Base-by-base conservation (phyloP, 2,329 filamentous ascomycete genomes). In the Fusarium newnesense region DNA sequence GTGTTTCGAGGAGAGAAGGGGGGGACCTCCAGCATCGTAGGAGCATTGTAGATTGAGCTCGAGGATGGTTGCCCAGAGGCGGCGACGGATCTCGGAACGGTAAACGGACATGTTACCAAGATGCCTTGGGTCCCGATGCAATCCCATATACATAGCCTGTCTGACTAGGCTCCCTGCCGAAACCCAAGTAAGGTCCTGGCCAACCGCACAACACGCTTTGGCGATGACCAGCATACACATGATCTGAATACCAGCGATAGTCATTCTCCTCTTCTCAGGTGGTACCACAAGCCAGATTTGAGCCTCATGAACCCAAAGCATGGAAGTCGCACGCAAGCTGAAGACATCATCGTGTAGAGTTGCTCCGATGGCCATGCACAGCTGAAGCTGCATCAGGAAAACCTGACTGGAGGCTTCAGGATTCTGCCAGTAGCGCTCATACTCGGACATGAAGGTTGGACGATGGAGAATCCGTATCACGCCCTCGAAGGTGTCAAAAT, bases 391-490 rank as follows among this genome's bases (percentile, higher is more conserved):
- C n/a, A 89, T 82, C 13, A 87, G 60, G 74, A 89, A 89, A 11
- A 81, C 78, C 21, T 81, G 76, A 36, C 82, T 85, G 4, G 83
- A 80, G 0, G 80, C 79, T 26, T 79, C 73, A 0, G 84, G 83
- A 21, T 83, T 82, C 37, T 83, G 79, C 86, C 86, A 89, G 76
- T 86, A 87, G 6, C 78, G 75, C 15, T 83, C 82, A 72, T 91
- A 92, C 37, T 89, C 86, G 16, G 81, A 81, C 49, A 83, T 81
- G 69, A 92, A 91, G 0, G 85, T 86, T 0, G 89, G 89, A 2
- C 88, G 77, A 76, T 92, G 87, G 13, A 92, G 65, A 30, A 92
- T 83, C 6, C 90, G 85, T 69, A 88, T 85, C 21, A 88, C 85
- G 2, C 87, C 86, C 74, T 91, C 89, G 46, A 88, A 85, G 1